These are phyloP conservation scores for Venturiaceae sp. DNA, from an alignment of 2,329 filamentous ascomycete genomes.

Conservation along the genomic window DNA sequence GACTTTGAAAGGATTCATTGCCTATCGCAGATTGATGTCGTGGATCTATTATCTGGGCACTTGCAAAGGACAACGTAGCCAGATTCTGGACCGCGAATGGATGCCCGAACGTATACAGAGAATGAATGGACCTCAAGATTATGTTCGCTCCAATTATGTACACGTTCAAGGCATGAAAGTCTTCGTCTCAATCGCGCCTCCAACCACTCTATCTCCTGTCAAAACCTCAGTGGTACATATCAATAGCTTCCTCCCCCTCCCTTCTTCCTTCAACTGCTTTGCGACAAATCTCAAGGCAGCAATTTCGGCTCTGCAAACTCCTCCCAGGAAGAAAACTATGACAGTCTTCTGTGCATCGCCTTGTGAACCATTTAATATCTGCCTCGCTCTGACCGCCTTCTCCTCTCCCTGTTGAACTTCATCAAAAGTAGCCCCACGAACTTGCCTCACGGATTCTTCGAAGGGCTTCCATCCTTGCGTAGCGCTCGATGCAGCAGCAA, in stretches of 20 bases:
- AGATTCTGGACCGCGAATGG: too few species aligned
- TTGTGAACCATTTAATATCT: slow-evolving; percentile 65
- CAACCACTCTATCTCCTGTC: slow-evolving; percentile 82
- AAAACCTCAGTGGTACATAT: slow-evolving; percentile 91
- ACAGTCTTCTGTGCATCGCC: slow-evolving; percentile 64
- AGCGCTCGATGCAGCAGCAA: slow-evolving; percentile 26
- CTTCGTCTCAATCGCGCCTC: slow-evolving; percentile 66
- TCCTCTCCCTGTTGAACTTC: slow-evolving; percentile 87
- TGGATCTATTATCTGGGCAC: too few species aligned
- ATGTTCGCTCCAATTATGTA: too few species aligned
- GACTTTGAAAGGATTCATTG: too few species aligned
- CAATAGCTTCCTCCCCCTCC: slow-evolving; percentile 64
- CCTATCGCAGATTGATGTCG: too few species aligned
- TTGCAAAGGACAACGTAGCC: too few species aligned
- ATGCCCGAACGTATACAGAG: too few species aligned
- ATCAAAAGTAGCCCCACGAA: slow-evolving; percentile 82
- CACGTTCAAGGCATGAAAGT: slow-evolving; percentile 14
- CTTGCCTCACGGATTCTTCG: slow-evolving; percentile 82
- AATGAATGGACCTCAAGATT: too few species aligned
- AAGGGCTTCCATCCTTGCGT: slow-evolving; percentile 87
- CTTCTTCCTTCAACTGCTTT: slow-evolving; percentile 58
- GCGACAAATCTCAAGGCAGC: slow-evolving; percentile 87
- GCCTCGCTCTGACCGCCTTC: slow-evolving; percentile 78
- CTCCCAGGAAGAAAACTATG: slow-evolving; percentile 96
- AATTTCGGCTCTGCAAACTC: slow-evolving; percentile 92